Percentiles rank a stretch among this genome's conserved stretches.
Conservation (phyloP, 306 rosid species). For the cucumber (Cucumis sativus) region DNA sequence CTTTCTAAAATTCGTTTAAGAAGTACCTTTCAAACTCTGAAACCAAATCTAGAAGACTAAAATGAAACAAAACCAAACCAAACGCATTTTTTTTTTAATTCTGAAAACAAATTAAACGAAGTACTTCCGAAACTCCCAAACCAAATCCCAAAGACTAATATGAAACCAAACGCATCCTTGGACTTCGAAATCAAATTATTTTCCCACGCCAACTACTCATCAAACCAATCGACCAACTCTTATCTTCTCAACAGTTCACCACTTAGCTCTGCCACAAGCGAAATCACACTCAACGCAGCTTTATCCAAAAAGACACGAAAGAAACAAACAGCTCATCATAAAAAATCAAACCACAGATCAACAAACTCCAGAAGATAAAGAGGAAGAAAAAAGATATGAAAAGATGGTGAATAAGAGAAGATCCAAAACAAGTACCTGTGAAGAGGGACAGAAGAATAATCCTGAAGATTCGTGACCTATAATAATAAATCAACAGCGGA, state of each 20-base stretch:
- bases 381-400: background rate
- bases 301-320: background rate
- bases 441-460: background rate
- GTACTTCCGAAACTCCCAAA: background rate
- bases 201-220: background rate
- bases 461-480: background rate
- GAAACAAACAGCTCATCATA: background rate
- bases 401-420: background rate
- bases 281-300: background rate
- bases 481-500: background rate
- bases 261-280: background rate
- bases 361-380: background rate
- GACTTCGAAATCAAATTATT: background rate
- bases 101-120: background rate
- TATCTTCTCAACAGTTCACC: background rate
- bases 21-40: background rate
- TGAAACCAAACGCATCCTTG: background rate
- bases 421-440: background rate
- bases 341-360: background rate
- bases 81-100: background rate
- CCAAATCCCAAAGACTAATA: background rate
- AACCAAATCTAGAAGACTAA: background rate
- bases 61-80: no score
- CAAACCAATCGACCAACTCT: background rate
- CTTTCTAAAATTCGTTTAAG: background rate